phyloP scores from a whole-genome alignment of 2,329 filamentous ascomycete genomes.

The Emergomyces africanus region DNA sequence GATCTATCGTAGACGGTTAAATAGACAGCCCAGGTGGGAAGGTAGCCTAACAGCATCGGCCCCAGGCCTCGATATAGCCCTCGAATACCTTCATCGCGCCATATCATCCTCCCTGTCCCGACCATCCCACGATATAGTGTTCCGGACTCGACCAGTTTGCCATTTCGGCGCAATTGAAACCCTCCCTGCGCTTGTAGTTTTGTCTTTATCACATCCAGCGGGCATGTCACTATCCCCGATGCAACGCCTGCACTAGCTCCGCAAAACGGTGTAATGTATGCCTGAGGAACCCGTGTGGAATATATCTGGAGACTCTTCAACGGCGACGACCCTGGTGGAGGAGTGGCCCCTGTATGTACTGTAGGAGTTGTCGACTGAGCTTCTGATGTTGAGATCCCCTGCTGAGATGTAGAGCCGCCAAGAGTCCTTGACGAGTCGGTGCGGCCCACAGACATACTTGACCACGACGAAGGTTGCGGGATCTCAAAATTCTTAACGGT shows the following conservation, averaged over 20 bases:
- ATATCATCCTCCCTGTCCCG: slow-evolving; percentile 76
- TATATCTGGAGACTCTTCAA: slow-evolving; percentile 29
- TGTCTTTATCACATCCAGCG: slow-evolving; percentile 97
- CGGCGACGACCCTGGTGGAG: slow-evolving; percentile 17
- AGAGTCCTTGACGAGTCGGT: slow-evolving; percentile 25
- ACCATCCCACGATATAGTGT: slow-evolving; percentile 70
- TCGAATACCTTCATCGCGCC: slow-evolving; percentile 72
- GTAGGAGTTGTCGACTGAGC: slow-evolving; percentile 13
- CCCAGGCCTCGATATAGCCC: slow-evolving; percentile 90
- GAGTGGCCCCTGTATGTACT: slow-evolving; percentile 17
- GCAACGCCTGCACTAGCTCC: slow-evolving; percentile 85
- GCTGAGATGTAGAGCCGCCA: slow-evolving; percentile 20
- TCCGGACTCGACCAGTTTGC: slow-evolving; percentile 30
- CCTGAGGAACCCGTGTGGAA: slow-evolving; percentile 39
- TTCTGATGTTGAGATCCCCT: slow-evolving; percentile 13
- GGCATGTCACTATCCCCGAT: slow-evolving; percentile 88
- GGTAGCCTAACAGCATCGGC: slow-evolving; percentile 87
- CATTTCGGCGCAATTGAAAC: slow-evolving; percentile 43
- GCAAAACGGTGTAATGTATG: slow-evolving; percentile 64
- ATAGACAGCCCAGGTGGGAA: slow-evolving; percentile 97
- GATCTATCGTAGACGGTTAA: slow-evolving; percentile 91
- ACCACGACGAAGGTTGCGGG: slow-evolving; percentile 24
- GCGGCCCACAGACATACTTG: slow-evolving; percentile 32
- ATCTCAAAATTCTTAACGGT: slow-evolving; percentile 26
- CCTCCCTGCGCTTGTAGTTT: slow-evolving; percentile 93